phyloP scores from a whole-genome alignment of 1,139 yeast genomes.

The Geotrichum citri-aurantii region DNA sequence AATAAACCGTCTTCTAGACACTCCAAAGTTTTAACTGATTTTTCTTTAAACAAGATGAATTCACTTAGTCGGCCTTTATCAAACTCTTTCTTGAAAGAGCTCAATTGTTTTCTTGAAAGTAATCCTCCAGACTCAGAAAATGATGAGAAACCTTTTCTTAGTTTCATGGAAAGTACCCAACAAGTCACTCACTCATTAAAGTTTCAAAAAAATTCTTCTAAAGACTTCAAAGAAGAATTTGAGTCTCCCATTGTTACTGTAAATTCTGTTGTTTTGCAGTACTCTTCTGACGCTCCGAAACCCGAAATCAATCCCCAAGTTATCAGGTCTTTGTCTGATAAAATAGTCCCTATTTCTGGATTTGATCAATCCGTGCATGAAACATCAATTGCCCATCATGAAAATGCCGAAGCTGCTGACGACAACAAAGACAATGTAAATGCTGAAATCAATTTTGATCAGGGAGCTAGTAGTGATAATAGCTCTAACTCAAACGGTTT shows the following conservation, averaged over 20 bases:
- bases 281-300: background rate
- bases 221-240: background rate
- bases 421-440: background rate
- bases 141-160: background rate
- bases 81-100: background rate
- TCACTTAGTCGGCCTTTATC: background rate
- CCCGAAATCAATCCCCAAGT: background rate
- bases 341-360: background rate
- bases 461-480: background rate
- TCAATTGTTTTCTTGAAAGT: background rate
- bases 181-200: background rate
- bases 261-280: slow-evolving; percentile 8
- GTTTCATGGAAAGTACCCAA: slow-evolving; percentile 1
- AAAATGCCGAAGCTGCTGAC: background rate
- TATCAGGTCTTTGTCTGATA: background rate
- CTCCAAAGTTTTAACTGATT: background rate
- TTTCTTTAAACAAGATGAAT: background rate
- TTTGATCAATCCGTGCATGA: background rate
- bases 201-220: background rate
- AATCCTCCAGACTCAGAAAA: background rate
- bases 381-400: background rate
- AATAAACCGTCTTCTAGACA: background rate
- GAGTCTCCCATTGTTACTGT: slow-evolving; percentile 7
- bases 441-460: background rate
- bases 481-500: background rate